phyloP scores from a whole-genome alignment of 106 monocot species.

The Phalaenopsis equestris region DNA sequence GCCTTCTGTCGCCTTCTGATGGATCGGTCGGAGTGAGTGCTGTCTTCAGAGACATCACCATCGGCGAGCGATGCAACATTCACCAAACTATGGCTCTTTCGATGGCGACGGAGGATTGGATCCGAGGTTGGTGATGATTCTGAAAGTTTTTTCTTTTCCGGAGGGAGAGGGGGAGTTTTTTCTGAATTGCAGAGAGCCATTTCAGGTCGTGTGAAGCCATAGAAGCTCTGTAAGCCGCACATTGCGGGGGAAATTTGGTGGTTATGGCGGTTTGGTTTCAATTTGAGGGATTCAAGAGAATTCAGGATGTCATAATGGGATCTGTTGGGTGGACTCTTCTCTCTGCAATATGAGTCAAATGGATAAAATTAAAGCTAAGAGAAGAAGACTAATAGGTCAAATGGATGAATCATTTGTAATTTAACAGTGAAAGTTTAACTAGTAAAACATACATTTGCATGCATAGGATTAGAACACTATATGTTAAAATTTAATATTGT shows the following conservation, averaged over 20 bases:
- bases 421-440: too few relatives aligned
- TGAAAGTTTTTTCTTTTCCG: constrained; percentile 18
- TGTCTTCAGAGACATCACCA: constrained; percentile 19
- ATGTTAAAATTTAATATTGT: too few relatives aligned
- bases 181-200: constrained; percentile 42
- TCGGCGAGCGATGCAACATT: constrained; percentile 31
- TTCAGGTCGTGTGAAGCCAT: constrained; percentile 57
- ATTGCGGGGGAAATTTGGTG: constrained; percentile 55
- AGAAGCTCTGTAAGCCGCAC: constrained; percentile 69
- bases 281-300: constrained; percentile 41
- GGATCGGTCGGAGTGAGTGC: constrained; percentile 24
- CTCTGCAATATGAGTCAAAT: constrained; percentile 28
- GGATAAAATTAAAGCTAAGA: background rate
- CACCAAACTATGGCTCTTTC: constrained; percentile 46
- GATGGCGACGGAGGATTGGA: constrained; percentile 24
- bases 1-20: constrained; percentile 63
- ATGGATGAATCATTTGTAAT: background rate
- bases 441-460: too few relatives aligned
- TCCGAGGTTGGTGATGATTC: constrained; percentile 34
- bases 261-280: constrained; percentile 16
- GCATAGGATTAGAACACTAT: too few relatives aligned
- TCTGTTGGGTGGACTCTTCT: constrained; percentile 32
- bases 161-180: constrained; percentile 12
- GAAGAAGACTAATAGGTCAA: too few relatives aligned
- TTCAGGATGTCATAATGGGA: constrained; percentile 35